phyloP scores from a whole-genome alignment of 352 stramenopile genomes.

The Phytophthora vignae region DNA sequence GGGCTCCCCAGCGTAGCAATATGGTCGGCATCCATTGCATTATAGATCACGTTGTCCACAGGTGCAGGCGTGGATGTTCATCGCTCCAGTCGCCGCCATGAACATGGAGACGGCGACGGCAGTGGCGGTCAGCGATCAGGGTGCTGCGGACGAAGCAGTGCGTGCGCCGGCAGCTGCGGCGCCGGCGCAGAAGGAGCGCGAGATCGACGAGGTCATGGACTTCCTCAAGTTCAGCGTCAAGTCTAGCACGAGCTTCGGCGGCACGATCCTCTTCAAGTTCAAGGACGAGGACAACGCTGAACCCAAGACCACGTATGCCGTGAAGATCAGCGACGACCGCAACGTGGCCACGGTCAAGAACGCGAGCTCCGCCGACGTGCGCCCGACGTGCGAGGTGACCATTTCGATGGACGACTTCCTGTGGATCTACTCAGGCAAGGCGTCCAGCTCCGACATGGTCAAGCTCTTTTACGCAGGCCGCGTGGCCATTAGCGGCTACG shows the following conservation, averaged over 20 bases:
- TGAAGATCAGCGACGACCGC: slow-evolving; percentile 60
- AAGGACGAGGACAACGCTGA: slow-evolving; percentile 45
- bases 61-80: background rate
- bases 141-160: slow-evolving; percentile 13
- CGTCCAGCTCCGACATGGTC: slow-evolving; percentile 73
- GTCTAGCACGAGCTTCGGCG: slow-evolving; percentile 67
- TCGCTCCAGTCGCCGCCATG: background rate
- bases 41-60: slow-evolving; percentile 19
- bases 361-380: slow-evolving; percentile 44
- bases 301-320: slow-evolving; percentile 70
- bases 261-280: slow-evolving; percentile 90
- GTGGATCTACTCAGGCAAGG: slow-evolving; percentile 89
- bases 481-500: slow-evolving; percentile 81
- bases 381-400: slow-evolving; percentile 76
- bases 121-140: slow-evolving; percentile 22
- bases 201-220: slow-evolving; percentile 91
- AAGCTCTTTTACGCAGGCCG: slow-evolving; percentile 87
- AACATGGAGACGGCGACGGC: slow-evolving; percentile 8
- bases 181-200: slow-evolving; percentile 52
- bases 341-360: slow-evolving; percentile 72
- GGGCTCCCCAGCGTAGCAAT: slow-evolving; percentile 13
- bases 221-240: slow-evolving; percentile 90
- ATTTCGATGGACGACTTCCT: slow-evolving; percentile 91
- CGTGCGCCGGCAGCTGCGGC: background rate
- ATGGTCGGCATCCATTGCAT: slow-evolving; percentile 21